Base-by-base conservation (phyloP, 1,139 yeast genomes). In the Torulaspora globosa region DNA sequence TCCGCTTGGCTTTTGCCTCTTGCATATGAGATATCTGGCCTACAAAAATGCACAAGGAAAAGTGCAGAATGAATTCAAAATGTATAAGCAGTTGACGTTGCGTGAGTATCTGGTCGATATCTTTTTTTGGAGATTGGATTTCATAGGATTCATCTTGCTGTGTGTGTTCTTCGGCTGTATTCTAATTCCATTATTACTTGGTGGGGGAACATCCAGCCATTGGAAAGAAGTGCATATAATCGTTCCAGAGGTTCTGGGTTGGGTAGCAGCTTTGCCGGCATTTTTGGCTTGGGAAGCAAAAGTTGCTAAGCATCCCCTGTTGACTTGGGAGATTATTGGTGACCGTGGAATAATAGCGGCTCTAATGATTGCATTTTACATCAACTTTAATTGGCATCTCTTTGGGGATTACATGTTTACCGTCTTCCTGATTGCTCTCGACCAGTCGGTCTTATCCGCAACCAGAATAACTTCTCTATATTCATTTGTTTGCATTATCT, bases 301-400 rank as follows among this genome's bases (percentile, higher is more conserved):
- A 52, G 69, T 60, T 50, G 72, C 85, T n/a, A 69, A 64, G 41
- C 67, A 67, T 52, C 87, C 89, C 7, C 28, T 58, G 26, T 48
- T 57, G 9, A 86, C 88, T 16, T 69, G 71, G 57, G 59, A 68
- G 21, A 70, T 80, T 50, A 61, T 82, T 63, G 74, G 67, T 50
- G 82, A 81, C 59, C 72, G 85, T 55, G 83, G 84, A 53, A 79
- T 82, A 14, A 75, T 78, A 68, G 75, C 82, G 55, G 82, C 85
- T 56, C 51, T 74, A 33, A 50, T 65, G 37, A 73, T 82, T 52
- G 84, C 77, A 26, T 63, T 79, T 46, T 67, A 78, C 48, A 72
- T 79, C 54, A 72, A 79, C 63, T 73, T 79, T 57, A 66, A 77
- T 36, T 80, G 82, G 80, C 75, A 76, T 65, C 75, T 80, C 80